A percentile compares a stretch with the other conserved stretches of the same genome.
Evolutionary conservation across 371 early-diverging fungal genomes (phyloP).

Genomic region (Neoconidiobolus thromboides): DNA sequence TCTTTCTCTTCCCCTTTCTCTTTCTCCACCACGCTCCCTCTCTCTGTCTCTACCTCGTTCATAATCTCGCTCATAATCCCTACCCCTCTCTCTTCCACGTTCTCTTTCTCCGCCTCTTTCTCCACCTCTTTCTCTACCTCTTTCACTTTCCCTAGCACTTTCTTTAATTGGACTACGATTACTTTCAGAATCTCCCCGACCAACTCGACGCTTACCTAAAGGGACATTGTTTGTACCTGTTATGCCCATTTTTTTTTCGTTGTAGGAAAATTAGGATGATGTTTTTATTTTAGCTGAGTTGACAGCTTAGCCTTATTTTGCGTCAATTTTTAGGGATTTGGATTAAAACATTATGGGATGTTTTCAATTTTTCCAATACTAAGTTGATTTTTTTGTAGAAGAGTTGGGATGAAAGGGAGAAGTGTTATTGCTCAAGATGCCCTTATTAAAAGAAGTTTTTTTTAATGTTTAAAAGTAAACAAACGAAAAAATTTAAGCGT

Average conservation of each 20-base stretch:
- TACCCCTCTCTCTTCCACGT: not conserved
- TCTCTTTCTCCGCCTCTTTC: not conserved
- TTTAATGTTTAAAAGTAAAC: no score
- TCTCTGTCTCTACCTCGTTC: not conserved
- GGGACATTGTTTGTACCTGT: slow-evolving; percentile 12
- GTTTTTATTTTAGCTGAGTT: no score
- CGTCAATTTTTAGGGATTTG: no score
- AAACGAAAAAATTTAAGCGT: no score
- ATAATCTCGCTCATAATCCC: not conserved
- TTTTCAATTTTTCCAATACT: no score
- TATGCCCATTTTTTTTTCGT: not conserved
- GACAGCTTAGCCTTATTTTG: no score
- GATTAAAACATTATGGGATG: no score
- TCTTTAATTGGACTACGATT: not conserved
- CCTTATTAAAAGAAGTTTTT: no score
- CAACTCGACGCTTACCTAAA: slow-evolving; percentile 7
- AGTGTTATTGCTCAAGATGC: no score
- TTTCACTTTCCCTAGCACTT: not conserved
- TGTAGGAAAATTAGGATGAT: no score
- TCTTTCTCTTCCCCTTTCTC: not conserved
- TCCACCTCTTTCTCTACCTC: not conserved
- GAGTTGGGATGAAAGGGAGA: no score
- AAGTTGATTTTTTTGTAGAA: no score
- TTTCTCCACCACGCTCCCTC: not conserved
- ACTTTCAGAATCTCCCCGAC: not conserved